phyloP scores from a whole-genome alignment of 805 yeast genomes.

The Ascoidea asiatica region DNA sequence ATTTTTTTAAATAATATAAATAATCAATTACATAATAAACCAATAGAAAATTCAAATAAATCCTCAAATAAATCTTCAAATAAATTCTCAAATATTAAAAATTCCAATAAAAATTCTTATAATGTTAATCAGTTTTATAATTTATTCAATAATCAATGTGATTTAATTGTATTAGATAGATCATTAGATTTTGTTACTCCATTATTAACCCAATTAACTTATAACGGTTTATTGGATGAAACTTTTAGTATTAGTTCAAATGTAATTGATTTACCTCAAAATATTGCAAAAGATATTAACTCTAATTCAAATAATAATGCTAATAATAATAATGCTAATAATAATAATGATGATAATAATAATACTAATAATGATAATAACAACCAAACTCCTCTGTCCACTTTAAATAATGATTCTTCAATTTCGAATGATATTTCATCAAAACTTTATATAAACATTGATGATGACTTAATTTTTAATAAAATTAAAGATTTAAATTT shows the following conservation, averaged over 20 bases:
- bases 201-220: conserved; percentile 63
- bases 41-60: no score
- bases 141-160: conserved; percentile 35
- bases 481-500: conserved; percentile 57
- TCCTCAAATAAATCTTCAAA: no score
- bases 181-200: conserved; percentile 63
- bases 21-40: background rate
- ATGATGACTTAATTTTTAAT: conserved; percentile 35
- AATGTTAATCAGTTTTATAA: conserved; percentile 13
- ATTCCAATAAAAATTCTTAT: conserved; percentile 12
- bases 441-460: conserved; percentile 7
- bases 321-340: conserved; percentile 9
- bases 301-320: conserved; percentile 17
- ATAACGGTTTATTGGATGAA: conserved; percentile 74
- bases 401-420: conserved; percentile 3
- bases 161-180: conserved; percentile 69
- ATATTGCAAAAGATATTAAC: conserved; percentile 10
- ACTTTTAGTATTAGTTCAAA: conserved; percentile 36
- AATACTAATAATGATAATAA: background rate
- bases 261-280: conserved; percentile 15
- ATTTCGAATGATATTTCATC: conserved; percentile 3
- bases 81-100: no score
- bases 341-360: conserved; percentile 1
- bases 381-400: background rate
- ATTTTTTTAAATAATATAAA: no score